A percentile compares a stretch with the other conserved stretches of the same genome.
phyloP scores from a whole-genome alignment of 106 monocot species.

The Amphibolis antarctica region DNA sequence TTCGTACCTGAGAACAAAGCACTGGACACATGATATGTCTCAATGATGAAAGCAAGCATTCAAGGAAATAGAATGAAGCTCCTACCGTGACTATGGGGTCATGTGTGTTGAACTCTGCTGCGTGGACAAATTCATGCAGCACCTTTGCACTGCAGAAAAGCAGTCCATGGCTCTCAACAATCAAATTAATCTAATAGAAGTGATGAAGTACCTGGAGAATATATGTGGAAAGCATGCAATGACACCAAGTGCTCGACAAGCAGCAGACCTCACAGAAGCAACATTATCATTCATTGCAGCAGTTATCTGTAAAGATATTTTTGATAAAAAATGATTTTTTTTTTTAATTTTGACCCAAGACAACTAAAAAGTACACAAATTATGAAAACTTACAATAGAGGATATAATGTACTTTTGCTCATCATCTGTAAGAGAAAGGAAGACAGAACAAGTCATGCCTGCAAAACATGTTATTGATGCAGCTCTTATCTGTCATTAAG shows the following conservation, averaged over 20 bases:
- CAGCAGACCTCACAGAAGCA: slow-evolving; percentile 74
- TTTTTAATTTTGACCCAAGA: neutral
- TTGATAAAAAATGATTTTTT: neutral
- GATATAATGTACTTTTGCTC: slow-evolving; percentile 45
- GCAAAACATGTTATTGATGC: slow-evolving; percentile 91
- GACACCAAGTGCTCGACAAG: slow-evolving; percentile 91
- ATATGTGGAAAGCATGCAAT: slow-evolving; percentile 52
- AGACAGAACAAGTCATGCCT: slow-evolving; percentile 78
- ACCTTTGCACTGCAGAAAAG: slow-evolving; percentile 37
- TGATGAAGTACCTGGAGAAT: slow-evolving; percentile 32
- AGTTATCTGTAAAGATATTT: slow-evolving; percentile 30
- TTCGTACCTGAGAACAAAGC: slow-evolving; percentile 43
- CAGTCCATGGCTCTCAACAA: neutral
- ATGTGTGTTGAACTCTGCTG: slow-evolving; percentile 50
- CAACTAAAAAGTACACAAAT: neutral
- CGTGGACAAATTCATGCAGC: slow-evolving; percentile 52
- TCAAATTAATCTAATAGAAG: neutral
- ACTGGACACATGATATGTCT: neutral
- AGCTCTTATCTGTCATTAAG: slow-evolving; percentile 54
- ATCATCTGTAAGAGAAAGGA: slow-evolving; percentile 44
- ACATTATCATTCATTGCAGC: slow-evolving; percentile 44
- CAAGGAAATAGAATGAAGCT: neutral
- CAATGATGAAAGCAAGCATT: neutral
- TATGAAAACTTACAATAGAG: slow-evolving; percentile 51
- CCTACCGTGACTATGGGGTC: slow-evolving; percentile 55